A percentile compares a stretch with the other conserved stretches of the same genome.
These are phyloP conservation scores for Trichosporon sp. DNA, from an alignment of 1,284 basidiomycete species.

Conservation along the genomic window DNA sequence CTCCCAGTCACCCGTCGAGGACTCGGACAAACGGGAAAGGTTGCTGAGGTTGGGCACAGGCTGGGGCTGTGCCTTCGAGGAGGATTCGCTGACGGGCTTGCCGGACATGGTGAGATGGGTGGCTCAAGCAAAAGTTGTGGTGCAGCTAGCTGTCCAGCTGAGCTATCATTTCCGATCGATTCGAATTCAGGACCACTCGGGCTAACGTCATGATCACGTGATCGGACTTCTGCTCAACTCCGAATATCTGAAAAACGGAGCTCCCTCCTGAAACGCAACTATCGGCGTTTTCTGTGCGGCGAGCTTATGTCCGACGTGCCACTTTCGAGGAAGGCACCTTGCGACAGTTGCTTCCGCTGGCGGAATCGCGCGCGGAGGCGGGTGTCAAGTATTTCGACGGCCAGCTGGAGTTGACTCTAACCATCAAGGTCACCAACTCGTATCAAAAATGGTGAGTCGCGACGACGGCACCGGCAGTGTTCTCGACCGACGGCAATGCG, in stretches of 20 bases:
- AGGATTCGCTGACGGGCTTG: not conserved
- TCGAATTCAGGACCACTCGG: not conserved
- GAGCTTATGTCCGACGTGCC: not conserved
- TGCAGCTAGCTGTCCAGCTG: not conserved
- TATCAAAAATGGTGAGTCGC: slow-evolving; percentile 40
- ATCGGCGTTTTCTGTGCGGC: not conserved
- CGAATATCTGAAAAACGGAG: not conserved
- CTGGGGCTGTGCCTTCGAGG: slow-evolving; percentile 10
- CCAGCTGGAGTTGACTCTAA: slow-evolving; percentile 17
- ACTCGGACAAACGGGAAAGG: slow-evolving; percentile 41
- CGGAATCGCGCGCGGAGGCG: not conserved
- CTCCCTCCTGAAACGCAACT: not conserved
- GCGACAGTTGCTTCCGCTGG: not conserved
- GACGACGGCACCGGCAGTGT: slow-evolving; percentile 1
- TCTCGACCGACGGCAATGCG: not conserved
- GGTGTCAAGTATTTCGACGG: not conserved
- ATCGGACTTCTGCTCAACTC: not conserved
- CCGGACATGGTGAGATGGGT: slow-evolving; percentile 7
- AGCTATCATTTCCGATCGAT: not conserved
- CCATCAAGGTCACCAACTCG: slow-evolving; percentile 29
- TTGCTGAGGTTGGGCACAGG: slow-evolving; percentile 33
- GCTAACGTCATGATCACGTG: not conserved
- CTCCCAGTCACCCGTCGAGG: slow-evolving; percentile 48
- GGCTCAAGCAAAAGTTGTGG: not conserved
- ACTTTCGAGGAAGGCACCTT: not conserved